Evolutionary conservation across 2,329 filamentous ascomycete species (phyloP).

Genomic region (Hansfordia pulvinata): DNA sequence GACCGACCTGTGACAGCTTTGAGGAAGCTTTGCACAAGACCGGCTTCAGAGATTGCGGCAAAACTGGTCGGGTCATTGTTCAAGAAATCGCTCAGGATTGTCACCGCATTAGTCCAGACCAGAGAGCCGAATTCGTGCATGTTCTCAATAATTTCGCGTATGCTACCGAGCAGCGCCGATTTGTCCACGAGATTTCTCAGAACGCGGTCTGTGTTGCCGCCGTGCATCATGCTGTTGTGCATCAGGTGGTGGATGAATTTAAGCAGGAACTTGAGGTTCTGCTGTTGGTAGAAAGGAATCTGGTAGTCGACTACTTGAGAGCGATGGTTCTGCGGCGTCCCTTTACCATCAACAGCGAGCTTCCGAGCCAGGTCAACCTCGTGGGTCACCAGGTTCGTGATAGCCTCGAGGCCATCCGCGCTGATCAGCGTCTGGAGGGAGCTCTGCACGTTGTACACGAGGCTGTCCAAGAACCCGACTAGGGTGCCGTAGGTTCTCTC

Average conservation of each 20-base stretch:
- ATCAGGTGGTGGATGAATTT: conserved; percentile 97
- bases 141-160: conserved; percentile 73
- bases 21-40: conserved; percentile 74
- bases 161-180: conserved; percentile 63
- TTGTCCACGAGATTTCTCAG: conserved; percentile 92
- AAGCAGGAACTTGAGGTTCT: conserved; percentile 84
- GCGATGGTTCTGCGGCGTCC: conserved; percentile 55
- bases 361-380: conserved; percentile 60
- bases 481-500: conserved; percentile 75
- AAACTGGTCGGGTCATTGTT: conserved; percentile 98
- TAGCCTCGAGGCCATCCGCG: conserved; percentile 74
- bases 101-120: conserved; percentile 90
- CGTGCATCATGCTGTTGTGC: conserved; percentile 53
- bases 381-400: conserved; percentile 74
- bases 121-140: conserved; percentile 73
- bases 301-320: conserved; percentile 84
- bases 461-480: conserved; percentile 74
- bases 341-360: conserved; percentile 52
- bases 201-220: conserved; percentile 78
- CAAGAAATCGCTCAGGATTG: conserved; percentile 88
- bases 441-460: conserved; percentile 74
- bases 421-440: conserved; percentile 74
- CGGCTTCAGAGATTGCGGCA: conserved; percentile 86
- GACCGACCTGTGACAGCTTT: conserved; percentile 57
- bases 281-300: conserved; percentile 85